These are phyloP conservation scores for Penicillium crustosum DNA, from an alignment of 2,329 filamentous ascomycete species.

Conservation along the genomic window DNA sequence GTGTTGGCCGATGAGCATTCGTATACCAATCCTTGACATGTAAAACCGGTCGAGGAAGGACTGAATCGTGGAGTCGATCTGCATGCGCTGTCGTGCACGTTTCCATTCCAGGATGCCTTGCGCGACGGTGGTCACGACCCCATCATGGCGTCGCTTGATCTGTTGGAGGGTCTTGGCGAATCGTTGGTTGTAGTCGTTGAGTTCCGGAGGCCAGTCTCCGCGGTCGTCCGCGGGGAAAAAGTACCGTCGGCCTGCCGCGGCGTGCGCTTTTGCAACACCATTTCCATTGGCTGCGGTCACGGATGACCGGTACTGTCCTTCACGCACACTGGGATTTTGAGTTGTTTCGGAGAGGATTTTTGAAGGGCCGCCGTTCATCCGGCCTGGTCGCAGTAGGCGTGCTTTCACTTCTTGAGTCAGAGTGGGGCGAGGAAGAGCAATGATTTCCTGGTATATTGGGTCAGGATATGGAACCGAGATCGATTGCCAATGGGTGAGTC, in stretches of 20 bases:
- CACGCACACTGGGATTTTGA: slow-evolving; percentile 82
- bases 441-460: slow-evolving; percentile 71
- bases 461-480: slow-evolving; percentile 17
- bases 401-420: slow-evolving; percentile 74
- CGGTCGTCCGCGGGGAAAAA: slow-evolving; percentile 89
- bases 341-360: slow-evolving; percentile 78
- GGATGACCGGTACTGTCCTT: slow-evolving; percentile 71
- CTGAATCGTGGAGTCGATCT: slow-evolving; percentile 97
- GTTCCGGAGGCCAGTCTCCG: slow-evolving; percentile 87
- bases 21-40: slow-evolving; percentile 98
- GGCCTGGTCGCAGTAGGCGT: slow-evolving; percentile 62
- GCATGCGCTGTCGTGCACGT: slow-evolving; percentile 91
- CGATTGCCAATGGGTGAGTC: neutral
- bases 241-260: slow-evolving; percentile 63
- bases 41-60: slow-evolving; percentile 98
- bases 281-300: slow-evolving; percentile 46
- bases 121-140: slow-evolving; percentile 96
- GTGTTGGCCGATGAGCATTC: slow-evolving; percentile 98
- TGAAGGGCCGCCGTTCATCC: slow-evolving; percentile 56
- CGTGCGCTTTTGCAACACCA: slow-evolving; percentile 53
- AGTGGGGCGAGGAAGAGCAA: slow-evolving; percentile 73
- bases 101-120: slow-evolving; percentile 99
- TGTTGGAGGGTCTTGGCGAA: slow-evolving; percentile 86
- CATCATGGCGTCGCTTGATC: slow-evolving; percentile 94
- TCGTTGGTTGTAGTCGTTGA: slow-evolving; percentile 88